A percentile compares a stretch with the other conserved stretches of the same genome.
Conservation (phyloP, 139 green algal species). For the Monoraphidium neglectum region DNA sequence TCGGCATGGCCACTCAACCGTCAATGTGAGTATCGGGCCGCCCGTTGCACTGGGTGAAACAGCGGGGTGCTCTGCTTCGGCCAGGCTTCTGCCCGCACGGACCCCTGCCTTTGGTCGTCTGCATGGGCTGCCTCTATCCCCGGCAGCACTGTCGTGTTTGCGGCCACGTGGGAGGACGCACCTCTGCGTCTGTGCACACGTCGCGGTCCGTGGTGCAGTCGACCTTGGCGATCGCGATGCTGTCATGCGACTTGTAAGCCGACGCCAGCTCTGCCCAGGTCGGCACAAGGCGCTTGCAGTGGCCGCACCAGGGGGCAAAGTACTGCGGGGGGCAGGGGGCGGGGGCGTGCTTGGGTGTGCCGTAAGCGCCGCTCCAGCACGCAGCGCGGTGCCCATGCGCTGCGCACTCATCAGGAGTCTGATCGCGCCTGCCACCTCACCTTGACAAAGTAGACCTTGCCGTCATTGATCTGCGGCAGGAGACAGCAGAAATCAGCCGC, state of each 20-base stretch:
- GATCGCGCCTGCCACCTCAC: constrained; percentile 7
- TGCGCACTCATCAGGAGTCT: not conserved
- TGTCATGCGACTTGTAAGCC: constrained; percentile 31
- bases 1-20: too few species aligned
- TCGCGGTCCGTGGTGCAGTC: constrained; percentile 67
- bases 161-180: constrained; percentile 12
- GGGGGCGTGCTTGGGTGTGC: too few species aligned
- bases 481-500: too few species aligned
- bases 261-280: constrained; percentile 60
- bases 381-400: not conserved
- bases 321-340: constrained; percentile 32
- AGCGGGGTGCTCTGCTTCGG: too few species aligned
- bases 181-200: constrained; percentile 56
- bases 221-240: constrained; percentile 59
- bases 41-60: too few species aligned
- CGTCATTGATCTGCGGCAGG: constrained; percentile 31
- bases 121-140: not conserved
- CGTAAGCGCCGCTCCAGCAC: not conserved
- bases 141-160: too few species aligned
- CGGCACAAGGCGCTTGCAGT: constrained; percentile 72
- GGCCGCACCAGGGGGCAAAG: constrained; percentile 73
- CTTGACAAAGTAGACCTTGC: constrained; percentile 53
- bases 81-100: not conserved
- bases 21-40: too few species aligned
- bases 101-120: not conserved